Base-by-base conservation (phyloP, 148 eudicot species). In the Vaccinium corymbosum region DNA sequence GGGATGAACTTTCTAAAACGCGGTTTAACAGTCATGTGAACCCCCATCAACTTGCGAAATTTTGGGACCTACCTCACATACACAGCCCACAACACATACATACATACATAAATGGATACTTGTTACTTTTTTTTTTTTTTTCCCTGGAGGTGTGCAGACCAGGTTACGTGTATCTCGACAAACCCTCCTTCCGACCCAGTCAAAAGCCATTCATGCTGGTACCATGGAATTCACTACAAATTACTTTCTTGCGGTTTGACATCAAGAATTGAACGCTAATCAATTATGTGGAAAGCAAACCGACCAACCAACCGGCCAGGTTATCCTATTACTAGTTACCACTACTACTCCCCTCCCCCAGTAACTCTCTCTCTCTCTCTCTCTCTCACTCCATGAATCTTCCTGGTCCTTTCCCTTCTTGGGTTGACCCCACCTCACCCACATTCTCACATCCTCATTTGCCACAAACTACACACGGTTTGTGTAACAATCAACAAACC, bases 341-440 rank as follows among this genome's bases (percentile, higher is more conserved):
- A 25, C 53, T 71, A 35, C 83, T 64, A 32, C 57, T 80, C 52
- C 79, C 79, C 55, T 76, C 79, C 55, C 79, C 55, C 51, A 17
- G 76, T 32, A 66, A 35, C 32, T 46, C 87, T 83, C 84, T 76
- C 88, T 61, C 35, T 17, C 84, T 80, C 84, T 64, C 76, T 9
- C 0, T 72, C 56, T 52, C 86, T 56, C 84, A 42, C 72, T 68
- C 84, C 78, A 87, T 89, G 96, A 91, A 93, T 89, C 97, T 92
- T 92, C 97, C 90, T 86, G 55, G 82, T 84, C 81, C 88, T 84
- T 71, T 64, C 92, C 85, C 32, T 86, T 51, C 85, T 50, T 48
- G 86, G 72, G 92, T 93, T 92, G 94, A 92, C 97, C 93, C 92
- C 88, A 62, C 89, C 79, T 61, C 75, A 72, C 75, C 85, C 59